Evolutionary conservation across 2,329 filamentous ascomycete genomes (phyloP).

Genomic region (Phaeomoniella chlamydospora): DNA sequence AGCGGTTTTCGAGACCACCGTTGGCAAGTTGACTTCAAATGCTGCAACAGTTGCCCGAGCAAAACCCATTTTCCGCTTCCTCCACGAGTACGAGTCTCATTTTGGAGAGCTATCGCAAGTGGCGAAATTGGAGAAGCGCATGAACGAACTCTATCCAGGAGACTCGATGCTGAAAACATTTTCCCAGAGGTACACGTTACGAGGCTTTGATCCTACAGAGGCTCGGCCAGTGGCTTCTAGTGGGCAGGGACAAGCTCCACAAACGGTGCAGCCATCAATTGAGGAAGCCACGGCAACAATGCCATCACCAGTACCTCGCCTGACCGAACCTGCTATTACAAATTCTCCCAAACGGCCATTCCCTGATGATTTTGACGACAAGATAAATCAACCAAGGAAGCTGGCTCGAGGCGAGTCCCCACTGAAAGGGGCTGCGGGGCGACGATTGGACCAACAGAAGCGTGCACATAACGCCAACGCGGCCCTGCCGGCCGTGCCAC

Average conservation of each 20-base stretch:
- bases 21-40: slow-evolving; percentile 66
- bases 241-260: slow-evolving; percentile 57
- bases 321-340: slow-evolving; percentile 19
- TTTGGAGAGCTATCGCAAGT: slow-evolving; percentile 90
- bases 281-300: slow-evolving; percentile 14
- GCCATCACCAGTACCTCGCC: slow-evolving; percentile 20
- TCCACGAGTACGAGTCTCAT: slow-evolving; percentile 88
- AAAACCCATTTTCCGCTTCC: slow-evolving; percentile 76
- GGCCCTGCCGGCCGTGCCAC: slow-evolving; percentile 42
- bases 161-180: slow-evolving; percentile 68
- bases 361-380: slow-evolving; percentile 58
- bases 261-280: slow-evolving; percentile 21
- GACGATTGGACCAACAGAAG: slow-evolving; percentile 65
- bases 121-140: slow-evolving; percentile 76
- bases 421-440: slow-evolving; percentile 76
- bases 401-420: slow-evolving; percentile 81
- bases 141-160: slow-evolving; percentile 84
- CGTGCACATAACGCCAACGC: slow-evolving; percentile 23
- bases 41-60: slow-evolving; percentile 60
- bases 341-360: slow-evolving; percentile 42
- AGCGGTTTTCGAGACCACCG: slow-evolving; percentile 89
- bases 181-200: slow-evolving; percentile 56
- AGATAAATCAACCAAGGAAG: slow-evolving; percentile 65
- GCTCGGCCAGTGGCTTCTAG: slow-evolving; percentile 77
- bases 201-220: slow-evolving; percentile 66